A percentile compares a stretch with the other conserved stretches of the same genome.
Evolutionary conservation across 139 green algal species (phyloP).

Genomic region (Coccomyxa sp.): DNA sequence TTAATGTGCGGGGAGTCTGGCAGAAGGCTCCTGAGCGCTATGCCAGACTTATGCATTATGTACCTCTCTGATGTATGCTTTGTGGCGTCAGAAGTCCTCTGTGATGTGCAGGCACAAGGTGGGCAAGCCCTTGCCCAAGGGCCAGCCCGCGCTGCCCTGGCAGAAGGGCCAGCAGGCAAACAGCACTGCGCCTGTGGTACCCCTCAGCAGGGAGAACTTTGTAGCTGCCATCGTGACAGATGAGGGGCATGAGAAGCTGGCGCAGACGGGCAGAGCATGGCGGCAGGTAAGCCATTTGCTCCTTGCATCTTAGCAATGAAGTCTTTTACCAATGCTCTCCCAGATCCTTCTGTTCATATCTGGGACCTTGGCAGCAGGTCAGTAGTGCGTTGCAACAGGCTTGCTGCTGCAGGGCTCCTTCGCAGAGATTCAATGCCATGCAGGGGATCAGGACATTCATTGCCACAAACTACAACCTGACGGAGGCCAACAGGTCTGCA

Average conservation of each 20-base stretch:
- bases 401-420: no score
- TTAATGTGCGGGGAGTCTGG: no score
- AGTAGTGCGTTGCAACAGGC: background rate
- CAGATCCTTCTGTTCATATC: background rate
- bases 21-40: no score
- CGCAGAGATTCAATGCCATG: no score
- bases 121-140: background rate
- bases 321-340: background rate
- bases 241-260: background rate
- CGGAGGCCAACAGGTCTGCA: background rate
- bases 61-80: no score
- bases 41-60: no score
- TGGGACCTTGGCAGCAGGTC: background rate
- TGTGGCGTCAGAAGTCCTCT: no score
- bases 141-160: background rate
- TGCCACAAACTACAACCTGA: constrained; percentile 1
- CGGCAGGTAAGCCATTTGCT: background rate
- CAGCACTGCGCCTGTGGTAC: no score
- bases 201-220: background rate
- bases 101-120: no score
- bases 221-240: background rate
- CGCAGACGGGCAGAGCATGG: background rate
- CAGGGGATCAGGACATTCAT: constrained; percentile 18
- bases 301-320: background rate
- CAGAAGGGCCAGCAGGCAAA: background rate